Conservation (phyloP, 228 moss, liverwort and hornwort species). For the Sphagnum fallax region DNA sequence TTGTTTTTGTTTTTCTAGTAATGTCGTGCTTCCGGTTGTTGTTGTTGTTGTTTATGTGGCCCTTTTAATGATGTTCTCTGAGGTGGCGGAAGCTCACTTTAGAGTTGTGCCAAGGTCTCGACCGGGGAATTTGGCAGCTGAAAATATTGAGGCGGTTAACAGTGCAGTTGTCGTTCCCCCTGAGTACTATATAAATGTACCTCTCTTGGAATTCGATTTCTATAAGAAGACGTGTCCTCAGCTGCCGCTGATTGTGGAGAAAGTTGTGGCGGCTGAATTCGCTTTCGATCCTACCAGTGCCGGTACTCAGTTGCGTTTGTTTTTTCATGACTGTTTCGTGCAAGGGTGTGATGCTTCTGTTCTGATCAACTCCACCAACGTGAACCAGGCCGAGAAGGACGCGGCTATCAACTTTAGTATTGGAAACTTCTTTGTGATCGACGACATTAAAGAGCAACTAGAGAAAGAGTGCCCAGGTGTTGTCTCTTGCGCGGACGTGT, state of each 20-base stretch:
- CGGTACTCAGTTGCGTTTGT: too few relatives aligned
- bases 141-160: too few relatives aligned
- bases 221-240: constrained; percentile 3
- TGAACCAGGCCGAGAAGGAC: constrained; percentile 22
- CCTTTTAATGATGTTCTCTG: too few relatives aligned
- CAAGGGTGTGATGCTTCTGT: constrained; percentile 30
- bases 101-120: too few relatives aligned
- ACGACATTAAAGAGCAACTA: constrained; percentile 12
- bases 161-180: too few relatives aligned
- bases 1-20: too few relatives aligned
- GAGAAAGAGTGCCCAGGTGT: constrained; percentile 10
- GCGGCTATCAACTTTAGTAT: constrained; percentile 9
- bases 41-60: too few relatives aligned
- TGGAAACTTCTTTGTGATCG: constrained; percentile 11
- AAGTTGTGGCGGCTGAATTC: neutral
- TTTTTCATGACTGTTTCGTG: neutral
- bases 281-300: too few relatives aligned
- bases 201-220: constrained; percentile 1
- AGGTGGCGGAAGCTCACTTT: too few relatives aligned
- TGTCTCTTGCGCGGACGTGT: constrained; percentile 12
- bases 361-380: constrained; percentile 16
- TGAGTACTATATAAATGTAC: too few relatives aligned
- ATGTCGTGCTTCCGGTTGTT: too few relatives aligned
- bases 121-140: too few relatives aligned
- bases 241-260: constrained; percentile 1